Conservation (phyloP, 441 rosid genomes). For the Bruguiera hainesii region DNA sequence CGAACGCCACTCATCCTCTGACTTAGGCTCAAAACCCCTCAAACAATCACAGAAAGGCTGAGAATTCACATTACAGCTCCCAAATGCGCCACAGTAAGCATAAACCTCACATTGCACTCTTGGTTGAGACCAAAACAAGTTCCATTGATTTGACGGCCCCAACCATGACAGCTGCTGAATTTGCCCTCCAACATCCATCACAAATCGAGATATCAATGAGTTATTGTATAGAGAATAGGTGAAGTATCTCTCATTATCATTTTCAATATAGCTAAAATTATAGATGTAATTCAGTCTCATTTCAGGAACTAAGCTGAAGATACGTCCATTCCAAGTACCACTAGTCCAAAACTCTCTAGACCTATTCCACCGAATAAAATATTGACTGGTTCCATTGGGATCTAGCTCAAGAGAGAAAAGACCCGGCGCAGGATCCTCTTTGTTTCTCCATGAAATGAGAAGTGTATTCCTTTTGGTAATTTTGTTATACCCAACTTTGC, state of each 20-base stretch:
- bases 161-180: conserved; percentile 35
- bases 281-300: conserved; percentile 39
- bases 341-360: conserved; percentile 42
- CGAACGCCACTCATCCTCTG: conserved; percentile 36
- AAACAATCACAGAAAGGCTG: conserved; percentile 43
- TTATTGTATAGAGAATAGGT: conserved; percentile 32
- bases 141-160: conserved; percentile 32
- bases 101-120: conserved; percentile 47
- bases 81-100: conserved; percentile 46
- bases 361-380: conserved; percentile 37
- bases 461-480: conserved; percentile 15
- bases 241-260: conserved; percentile 47
- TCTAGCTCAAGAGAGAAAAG: conserved; percentile 47
- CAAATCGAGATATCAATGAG: conserved; percentile 25
- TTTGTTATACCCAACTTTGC: not conserved
- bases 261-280: conserved; percentile 34
- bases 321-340: conserved; percentile 42
- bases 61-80: conserved; percentile 37
- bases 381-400: conserved; percentile 32
- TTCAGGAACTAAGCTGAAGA: conserved; percentile 33
- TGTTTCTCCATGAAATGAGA: conserved; percentile 49
- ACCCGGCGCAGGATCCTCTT: conserved; percentile 51
- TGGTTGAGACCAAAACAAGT: conserved; percentile 52
- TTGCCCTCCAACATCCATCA: conserved; percentile 46
- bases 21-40: conserved; percentile 30